Evolutionary conservation across 768 basidiomycete genomes (phyloP).

Genomic region (Phylloporus sp.): DNA sequence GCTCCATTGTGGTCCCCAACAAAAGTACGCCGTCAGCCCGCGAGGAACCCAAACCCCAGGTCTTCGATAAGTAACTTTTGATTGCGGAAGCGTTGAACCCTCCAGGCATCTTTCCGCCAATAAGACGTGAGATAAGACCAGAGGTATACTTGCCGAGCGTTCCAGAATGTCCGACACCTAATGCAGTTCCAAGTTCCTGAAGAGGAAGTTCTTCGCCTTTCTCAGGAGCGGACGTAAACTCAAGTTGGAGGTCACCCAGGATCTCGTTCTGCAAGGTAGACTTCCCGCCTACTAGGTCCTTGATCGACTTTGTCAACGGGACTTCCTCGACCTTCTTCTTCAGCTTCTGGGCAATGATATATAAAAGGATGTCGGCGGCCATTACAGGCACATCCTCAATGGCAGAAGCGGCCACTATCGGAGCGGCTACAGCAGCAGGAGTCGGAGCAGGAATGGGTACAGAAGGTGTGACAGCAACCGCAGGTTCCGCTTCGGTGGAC

Average conservation of each 20-base stretch:
- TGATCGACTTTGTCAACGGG: slow-evolving; percentile 89
- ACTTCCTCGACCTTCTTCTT: slow-evolving; percentile 93
- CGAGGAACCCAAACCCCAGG: slow-evolving; percentile 90
- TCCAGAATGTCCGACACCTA: slow-evolving; percentile 79
- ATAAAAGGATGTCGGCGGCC: slow-evolving; percentile 79
- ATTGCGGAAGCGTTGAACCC: slow-evolving; percentile 94
- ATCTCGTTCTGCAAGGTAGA: slow-evolving; percentile 99
- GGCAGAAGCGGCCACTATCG: slow-evolving; percentile 60
- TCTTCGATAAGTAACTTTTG: slow-evolving; percentile 83
- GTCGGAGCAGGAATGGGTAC: slow-evolving; percentile 39
- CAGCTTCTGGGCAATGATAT: slow-evolving; percentile 94
- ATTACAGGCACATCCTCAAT: slow-evolving; percentile 91
- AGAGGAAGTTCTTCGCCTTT: slow-evolving; percentile 97
- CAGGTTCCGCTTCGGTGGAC: slow-evolving; percentile 29
- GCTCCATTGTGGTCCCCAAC: slow-evolving; percentile 88
- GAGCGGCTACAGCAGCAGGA: slow-evolving; percentile 40
- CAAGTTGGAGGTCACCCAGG: slow-evolving; percentile 91
- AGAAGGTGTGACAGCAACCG: slow-evolving; percentile 37
- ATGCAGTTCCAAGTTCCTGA: slow-evolving; percentile 87
- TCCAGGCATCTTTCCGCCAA: slow-evolving; percentile 97
- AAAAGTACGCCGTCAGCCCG: slow-evolving; percentile 89
- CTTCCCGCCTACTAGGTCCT: slow-evolving; percentile 97
- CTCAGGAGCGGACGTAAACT: slow-evolving; percentile 93
- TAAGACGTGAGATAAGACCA: slow-evolving; percentile 83
- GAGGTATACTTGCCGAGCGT: slow-evolving; percentile 89